Evolutionary conservation across 345 rosid species (phyloP), one percentile per base, ranked within the genome.

Genomic region (Brassica juncea): DNA sequence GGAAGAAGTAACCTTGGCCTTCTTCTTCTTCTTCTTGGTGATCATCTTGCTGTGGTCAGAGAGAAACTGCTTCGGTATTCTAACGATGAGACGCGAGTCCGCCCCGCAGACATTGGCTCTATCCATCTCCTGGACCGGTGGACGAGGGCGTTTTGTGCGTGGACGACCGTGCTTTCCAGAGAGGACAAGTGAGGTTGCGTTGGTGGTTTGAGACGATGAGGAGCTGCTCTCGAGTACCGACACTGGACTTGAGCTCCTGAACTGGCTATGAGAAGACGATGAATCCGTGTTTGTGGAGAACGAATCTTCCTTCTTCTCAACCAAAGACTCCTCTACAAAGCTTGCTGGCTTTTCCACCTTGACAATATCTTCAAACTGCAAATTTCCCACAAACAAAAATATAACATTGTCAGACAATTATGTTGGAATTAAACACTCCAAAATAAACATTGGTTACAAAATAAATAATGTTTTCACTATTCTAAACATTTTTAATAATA

Each of bases 181-280:
- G 21, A 82, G 81, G 47, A 37, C 82, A 21, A 78, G 67, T 0
- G 83, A 75, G 15, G 83, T 44, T 57, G 80, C 61, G 83, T 80
- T 80, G 71, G 67, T 81, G 47, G 83, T 81, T 5, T 86, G 93
- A 0, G 94, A 86, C 77, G 88, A 90, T 7, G 95, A 89, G 79
- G 91, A 88, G 85, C 98, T 89, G 84, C 98, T 96, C 63, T 96
- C 98, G 6, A 96, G 92, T 1, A 92, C 99, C 5, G 98, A 93
- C 67, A 90, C 87, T 1, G 98, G 97, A 73, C 98, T 93, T 5
- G 94, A 89, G 15, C 84, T 90, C 82, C 70, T 86, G 84, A 93
- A 91, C 70, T 75, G 91, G 63, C 73, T 86, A 14, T 73, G 87
- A 39, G 85, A 81, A n/a, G 90, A 77, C 2, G 84, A 79, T 0